Evolutionary conservation across 202 grass and related monocot species (phyloP).

Genomic region (Setaria italica): DNA sequence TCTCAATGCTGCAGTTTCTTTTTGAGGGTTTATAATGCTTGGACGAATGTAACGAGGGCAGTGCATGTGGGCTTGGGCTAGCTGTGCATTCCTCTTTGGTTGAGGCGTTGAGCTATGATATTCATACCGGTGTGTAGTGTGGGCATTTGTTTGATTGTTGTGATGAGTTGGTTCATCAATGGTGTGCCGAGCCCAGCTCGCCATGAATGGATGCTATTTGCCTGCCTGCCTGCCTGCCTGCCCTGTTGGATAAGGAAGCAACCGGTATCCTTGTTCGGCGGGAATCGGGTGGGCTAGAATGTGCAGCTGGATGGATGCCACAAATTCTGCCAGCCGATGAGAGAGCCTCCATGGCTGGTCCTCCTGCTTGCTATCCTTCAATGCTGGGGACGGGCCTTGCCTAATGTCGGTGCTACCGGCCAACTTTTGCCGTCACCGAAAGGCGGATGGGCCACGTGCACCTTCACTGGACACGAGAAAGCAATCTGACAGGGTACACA

Average conservation of each 20-base stretch:
- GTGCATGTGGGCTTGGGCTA: no score
- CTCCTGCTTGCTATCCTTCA: not conserved
- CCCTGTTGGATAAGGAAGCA: not conserved
- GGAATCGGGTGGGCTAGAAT: not conserved
- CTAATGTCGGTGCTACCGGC: not conserved
- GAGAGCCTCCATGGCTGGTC: not conserved
- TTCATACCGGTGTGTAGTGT: not conserved
- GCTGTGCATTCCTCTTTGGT: not conserved
- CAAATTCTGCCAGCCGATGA: not conserved
- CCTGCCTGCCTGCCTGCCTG: not conserved
- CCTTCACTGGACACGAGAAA: not conserved
- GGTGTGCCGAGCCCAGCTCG: not conserved
- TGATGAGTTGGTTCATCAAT: not conserved
- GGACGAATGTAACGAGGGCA: not conserved
- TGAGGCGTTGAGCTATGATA: not conserved
- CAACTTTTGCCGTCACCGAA: conserved; percentile 13
- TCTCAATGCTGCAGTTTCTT: not conserved
- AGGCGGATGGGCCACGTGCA: not conserved
- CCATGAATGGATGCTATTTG: not conserved
- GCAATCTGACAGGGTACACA: not conserved
- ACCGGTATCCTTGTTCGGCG: not conserved
- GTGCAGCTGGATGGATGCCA: not conserved
- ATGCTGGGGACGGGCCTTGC: not conserved
- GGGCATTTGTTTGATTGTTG: not conserved
- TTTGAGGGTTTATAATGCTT: no score